phyloP scores from a whole-genome alignment of 352 stramenopile species.

The Phytophthora pluvialis region DNA sequence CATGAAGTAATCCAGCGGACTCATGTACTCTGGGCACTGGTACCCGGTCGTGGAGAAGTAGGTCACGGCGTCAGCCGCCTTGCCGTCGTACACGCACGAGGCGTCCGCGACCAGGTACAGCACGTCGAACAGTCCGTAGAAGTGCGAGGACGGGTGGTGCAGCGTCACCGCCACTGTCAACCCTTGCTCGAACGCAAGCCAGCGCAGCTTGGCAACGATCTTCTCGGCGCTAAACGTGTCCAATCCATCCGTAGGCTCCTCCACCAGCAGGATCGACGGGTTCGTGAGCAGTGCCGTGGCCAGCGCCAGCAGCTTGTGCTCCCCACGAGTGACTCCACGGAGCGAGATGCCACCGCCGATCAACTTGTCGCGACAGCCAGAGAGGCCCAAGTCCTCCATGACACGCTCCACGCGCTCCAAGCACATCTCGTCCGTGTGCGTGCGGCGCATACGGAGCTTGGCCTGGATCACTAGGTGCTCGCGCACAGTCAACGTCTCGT shows the following conservation, averaged over 20 bases:
- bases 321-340: slow-evolving; percentile 69
- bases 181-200: slow-evolving; percentile 72
- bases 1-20: slow-evolving; percentile 75
- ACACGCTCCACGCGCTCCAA: slow-evolving; percentile 62
- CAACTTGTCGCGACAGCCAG: slow-evolving; percentile 47
- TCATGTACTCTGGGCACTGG: slow-evolving; percentile 61
- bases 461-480: slow-evolving; percentile 91
- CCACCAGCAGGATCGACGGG: slow-evolving; percentile 83
- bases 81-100: slow-evolving; percentile 63
- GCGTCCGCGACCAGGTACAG: slow-evolving; percentile 63
- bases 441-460: slow-evolving; percentile 71
- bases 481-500: slow-evolving; percentile 86
- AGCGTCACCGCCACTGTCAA: slow-evolving; percentile 92
- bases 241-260: slow-evolving; percentile 81
- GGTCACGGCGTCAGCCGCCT: slow-evolving; percentile 47
- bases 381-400: slow-evolving; percentile 64
- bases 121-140: slow-evolving; percentile 62
- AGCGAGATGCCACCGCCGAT: slow-evolving; percentile 63
- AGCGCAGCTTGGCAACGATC: slow-evolving; percentile 58
- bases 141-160: slow-evolving; percentile 85
- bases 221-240: slow-evolving; percentile 71
- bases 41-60: slow-evolving; percentile 64
- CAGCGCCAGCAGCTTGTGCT: slow-evolving; percentile 86
- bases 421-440: slow-evolving; percentile 35
- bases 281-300: slow-evolving; percentile 86